phyloP scores from a whole-genome alignment of 164 flowering plant species.

The Litsea cubeba region DNA sequence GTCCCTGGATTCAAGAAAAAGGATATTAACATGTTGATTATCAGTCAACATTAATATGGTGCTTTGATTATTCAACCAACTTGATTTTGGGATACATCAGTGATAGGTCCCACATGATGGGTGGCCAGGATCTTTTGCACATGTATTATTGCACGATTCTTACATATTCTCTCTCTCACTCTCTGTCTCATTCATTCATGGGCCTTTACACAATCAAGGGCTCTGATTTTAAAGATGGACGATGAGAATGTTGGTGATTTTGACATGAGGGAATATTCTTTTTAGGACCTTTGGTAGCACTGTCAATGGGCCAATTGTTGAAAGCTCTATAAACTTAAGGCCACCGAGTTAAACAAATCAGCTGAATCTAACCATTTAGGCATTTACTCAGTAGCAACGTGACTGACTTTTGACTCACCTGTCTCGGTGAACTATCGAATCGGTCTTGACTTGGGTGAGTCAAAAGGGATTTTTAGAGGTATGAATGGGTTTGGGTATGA shows the following conservation, averaged over 20 bases:
- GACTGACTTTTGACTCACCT: too few relatives aligned
- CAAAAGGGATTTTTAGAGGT: too few relatives aligned
- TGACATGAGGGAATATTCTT: background rate
- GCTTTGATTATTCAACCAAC: background rate
- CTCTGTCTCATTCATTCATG: background rate
- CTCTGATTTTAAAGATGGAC: background rate
- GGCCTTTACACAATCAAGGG: background rate
- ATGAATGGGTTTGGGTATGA: too few relatives aligned
- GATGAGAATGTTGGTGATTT: background rate
- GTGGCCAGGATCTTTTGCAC: background rate
- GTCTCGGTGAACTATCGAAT: too few relatives aligned
- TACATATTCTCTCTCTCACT: background rate
- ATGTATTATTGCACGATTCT: background rate
- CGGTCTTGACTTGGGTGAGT: too few relatives aligned
- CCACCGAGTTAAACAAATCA: too few relatives aligned
- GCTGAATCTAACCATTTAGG: too few relatives aligned
- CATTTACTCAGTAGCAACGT: too few relatives aligned
- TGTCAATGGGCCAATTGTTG: background rate
- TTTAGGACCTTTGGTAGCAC: too few relatives aligned
- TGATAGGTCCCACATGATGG: background rate
- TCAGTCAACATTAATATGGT: background rate
- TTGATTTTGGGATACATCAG: background rate
- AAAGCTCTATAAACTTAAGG: background rate
- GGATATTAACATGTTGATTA: background rate
- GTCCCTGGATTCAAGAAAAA: too few relatives aligned